phyloP scores from a whole-genome alignment of 2,329 filamentous ascomycete genomes.

The Waltergamsia citrina region DNA sequence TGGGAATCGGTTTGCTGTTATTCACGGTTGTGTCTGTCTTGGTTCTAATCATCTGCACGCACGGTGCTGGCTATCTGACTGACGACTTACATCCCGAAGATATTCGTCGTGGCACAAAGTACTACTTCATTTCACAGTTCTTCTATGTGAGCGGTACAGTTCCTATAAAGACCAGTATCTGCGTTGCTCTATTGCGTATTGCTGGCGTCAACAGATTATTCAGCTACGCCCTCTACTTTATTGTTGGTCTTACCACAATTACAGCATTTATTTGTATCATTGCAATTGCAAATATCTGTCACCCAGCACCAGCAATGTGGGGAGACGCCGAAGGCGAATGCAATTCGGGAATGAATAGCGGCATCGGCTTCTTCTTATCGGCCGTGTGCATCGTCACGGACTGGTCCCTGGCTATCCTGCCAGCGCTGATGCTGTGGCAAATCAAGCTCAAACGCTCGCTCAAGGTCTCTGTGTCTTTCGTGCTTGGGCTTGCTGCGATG shows the following conservation, averaged over 20 bases:
- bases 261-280: slow-evolving; percentile 11
- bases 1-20: slow-evolving; percentile 10
- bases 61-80: slow-evolving; percentile 9
- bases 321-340: slow-evolving; percentile 10
- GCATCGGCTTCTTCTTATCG: too few species aligned
- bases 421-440: too few species aligned
- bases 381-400: too few species aligned
- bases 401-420: too few species aligned
- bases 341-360: slow-evolving; percentile 9
- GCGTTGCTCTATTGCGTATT: slow-evolving; percentile 16
- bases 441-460: too few species aligned
- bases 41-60: slow-evolving; percentile 10
- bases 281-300: slow-evolving; percentile 12
- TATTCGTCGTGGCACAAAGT: slow-evolving; percentile 5
- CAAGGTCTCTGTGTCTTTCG: too few species aligned
- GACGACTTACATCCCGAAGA: slow-evolving; percentile 1
- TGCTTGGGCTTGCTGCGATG: too few species aligned
- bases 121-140: slow-evolving; percentile 11
- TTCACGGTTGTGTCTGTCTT: slow-evolving; percentile 8
- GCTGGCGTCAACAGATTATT: slow-evolving; percentile 8
- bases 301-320: slow-evolving; percentile 15
- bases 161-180: slow-evolving; percentile 16
- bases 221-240: slow-evolving; percentile 8
- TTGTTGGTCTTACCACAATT: slow-evolving; percentile 7
- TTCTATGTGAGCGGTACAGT: slow-evolving; percentile 11